phyloP scores from a whole-genome alignment of 345 rosid genomes.

The Populus simonii region DNA sequence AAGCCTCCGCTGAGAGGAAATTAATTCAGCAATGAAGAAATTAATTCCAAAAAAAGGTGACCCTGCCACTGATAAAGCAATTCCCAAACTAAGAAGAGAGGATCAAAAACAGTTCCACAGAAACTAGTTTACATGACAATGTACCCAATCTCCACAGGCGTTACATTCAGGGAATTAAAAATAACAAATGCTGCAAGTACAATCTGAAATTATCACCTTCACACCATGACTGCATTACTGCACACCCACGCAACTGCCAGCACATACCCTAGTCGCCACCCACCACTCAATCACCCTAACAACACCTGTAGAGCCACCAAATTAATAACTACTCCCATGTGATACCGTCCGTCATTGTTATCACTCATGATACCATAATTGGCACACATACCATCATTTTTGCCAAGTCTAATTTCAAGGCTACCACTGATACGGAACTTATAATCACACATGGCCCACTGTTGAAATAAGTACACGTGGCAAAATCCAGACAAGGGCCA shows the following conservation, averaged over 20 bases:
- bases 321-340: not conserved
- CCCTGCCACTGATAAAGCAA: not conserved
- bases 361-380: not conserved
- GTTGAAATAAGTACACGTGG: not conserved
- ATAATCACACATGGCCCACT: not conserved
- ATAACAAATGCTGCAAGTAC: not conserved
- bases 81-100: too few species aligned
- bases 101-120: not conserved
- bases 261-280: not conserved
- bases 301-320: not conserved
- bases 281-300: not conserved
- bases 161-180: not conserved
- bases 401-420: too few species aligned
- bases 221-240: too few species aligned
- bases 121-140: not conserved
- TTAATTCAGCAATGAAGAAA: not conserved
- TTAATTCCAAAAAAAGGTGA: not conserved
- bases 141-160: not conserved
- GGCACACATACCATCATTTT: not conserved
- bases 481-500: not conserved
- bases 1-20: not conserved
- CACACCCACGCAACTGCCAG: not conserved
- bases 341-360: too few species aligned
- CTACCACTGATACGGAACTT: not conserved
- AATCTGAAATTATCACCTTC: not conserved